phyloP scores from a whole-genome alignment of 768 basidiomycete genomes.

The Boletus subcaerulescens region DNA sequence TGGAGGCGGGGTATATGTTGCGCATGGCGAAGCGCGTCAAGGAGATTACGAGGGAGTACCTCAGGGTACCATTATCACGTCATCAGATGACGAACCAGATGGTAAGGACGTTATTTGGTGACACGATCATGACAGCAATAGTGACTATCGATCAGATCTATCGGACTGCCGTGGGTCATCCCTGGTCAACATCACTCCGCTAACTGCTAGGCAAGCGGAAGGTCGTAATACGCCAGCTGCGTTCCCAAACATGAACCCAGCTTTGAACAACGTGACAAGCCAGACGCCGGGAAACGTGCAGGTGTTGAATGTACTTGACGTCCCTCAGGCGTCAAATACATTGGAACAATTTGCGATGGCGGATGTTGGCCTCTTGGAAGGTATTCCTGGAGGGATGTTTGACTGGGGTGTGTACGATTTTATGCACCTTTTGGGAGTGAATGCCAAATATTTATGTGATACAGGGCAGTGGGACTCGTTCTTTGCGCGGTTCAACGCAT shows the following conservation, averaged over 20 bases:
- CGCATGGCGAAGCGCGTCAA: conserved; percentile 44
- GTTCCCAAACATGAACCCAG: conserved; percentile 69
- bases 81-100: conserved; percentile 47
- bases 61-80: conserved; percentile 51
- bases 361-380: conserved; percentile 70
- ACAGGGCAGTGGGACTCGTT: conserved; percentile 82
- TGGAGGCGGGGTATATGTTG: conserved; percentile 85
- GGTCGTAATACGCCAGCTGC: conserved; percentile 6
- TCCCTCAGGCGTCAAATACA: conserved; percentile 49
- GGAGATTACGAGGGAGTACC: conserved; percentile 54
- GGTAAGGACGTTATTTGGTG: conserved; percentile 40
- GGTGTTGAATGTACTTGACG: conserved; percentile 74
- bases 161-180: conserved; percentile 29
- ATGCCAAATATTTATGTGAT: neutral
- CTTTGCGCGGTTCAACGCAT: conserved; percentile 56
- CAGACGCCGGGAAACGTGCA: conserved; percentile 54
- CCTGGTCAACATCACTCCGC: conserved; percentile 58
- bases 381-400: conserved; percentile 82
- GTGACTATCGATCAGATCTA: conserved; percentile 13
- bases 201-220: conserved; percentile 32
- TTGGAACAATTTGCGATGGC: conserved; percentile 65
- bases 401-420: conserved; percentile 68
- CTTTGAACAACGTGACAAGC: conserved; percentile 51
- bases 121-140: conserved; percentile 2
- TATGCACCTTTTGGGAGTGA: neutral